Evolutionary conservation across 1,139 yeast genomes (phyloP), one percentile per base, ranked within the genome.

Genomic region (Torulaspora pretoriensis): DNA sequence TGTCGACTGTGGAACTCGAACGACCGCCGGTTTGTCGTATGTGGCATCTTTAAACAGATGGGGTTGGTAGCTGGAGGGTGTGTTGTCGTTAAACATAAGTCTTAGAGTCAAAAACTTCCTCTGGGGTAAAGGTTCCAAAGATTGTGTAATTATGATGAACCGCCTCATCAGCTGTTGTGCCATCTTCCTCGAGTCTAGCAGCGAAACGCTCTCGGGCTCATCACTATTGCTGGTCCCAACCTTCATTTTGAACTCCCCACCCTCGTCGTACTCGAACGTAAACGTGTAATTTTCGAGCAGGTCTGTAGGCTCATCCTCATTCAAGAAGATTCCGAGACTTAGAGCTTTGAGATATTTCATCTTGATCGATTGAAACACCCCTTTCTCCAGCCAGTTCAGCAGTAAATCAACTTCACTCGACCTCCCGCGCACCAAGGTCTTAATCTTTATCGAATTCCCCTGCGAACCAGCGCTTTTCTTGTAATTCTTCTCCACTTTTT

Each of bases 141-240:
- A 64, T 56, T 78, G 83, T 0, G 81, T 75, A n/a, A 74, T 60
- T 1, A 76, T 64, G 23, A 78, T 74, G 42, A 78, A 68, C 46
- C 74, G 63, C 53, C 71, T 70, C 67, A 78, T 69, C 41, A 78
- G 53, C 40, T 69, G 73, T 47, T 73, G 76, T 7, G 73, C 63
- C 50, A 68, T 65, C 45, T 63, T 63, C 49, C 75, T 65, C 7
- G 75, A 68, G 26, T 67, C 62, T 13, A 57, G 49, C 12, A 59
- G 51, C 1, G 65, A 58, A 4, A 61, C 50, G 2, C 54, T 39
- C 14, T 60, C 52, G 22, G 53, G 52, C 1, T 47, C 42, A n/a
- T 56, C 51, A n/a, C 46, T 50, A n/a, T 52, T 55, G 23, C 44
- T 40, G 27, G 37, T 38, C 3, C 47, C 44, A 19, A 68, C 49